Evolutionary conservation across 306 rosid genomes (phyloP).

Genomic region (Herpetospermum pedunculosum): DNA sequence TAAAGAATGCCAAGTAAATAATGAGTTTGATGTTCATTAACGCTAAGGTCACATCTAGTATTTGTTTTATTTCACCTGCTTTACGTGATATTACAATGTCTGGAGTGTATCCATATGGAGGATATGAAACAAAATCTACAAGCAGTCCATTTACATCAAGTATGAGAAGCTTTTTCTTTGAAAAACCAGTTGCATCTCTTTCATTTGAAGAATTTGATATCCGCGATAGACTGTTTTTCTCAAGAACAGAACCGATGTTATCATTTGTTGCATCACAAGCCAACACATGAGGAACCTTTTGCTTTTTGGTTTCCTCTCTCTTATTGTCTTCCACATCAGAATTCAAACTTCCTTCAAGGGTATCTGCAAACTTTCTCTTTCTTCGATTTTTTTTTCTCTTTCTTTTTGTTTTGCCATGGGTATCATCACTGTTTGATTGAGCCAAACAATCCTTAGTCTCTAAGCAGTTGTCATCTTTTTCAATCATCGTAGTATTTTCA

Average conservation of each 20-base stretch:
- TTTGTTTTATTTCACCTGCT: conserved; percentile 36
- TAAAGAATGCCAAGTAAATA: conserved; percentile 9
- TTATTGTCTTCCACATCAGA: not conserved
- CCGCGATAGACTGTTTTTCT: not conserved
- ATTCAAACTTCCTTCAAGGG: conserved; percentile 6
- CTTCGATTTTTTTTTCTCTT: not conserved
- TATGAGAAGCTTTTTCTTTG: conserved; percentile 74
- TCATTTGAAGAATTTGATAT: not conserved
- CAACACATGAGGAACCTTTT: not conserved
- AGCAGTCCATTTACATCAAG: conserved; percentile 89
- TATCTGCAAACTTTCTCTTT: conserved; percentile 8
- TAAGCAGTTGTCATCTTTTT: not conserved
- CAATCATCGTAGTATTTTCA: not conserved
- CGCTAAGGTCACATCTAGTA: not conserved
- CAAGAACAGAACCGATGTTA: not conserved
- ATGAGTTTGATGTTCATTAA: conserved; percentile 1
- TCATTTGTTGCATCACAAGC: not conserved
- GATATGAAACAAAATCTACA: conserved; percentile 42
- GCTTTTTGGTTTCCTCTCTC: not conserved
- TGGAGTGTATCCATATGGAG: conserved; percentile 17
- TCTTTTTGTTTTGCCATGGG: not conserved
- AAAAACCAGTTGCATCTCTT: conserved; percentile 10
- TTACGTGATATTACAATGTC: conserved; percentile 27
- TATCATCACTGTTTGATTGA: not conserved
- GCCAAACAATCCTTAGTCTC: not conserved